Conservation (phyloP, 1,284 basidiomycete species). For the Ustanciosporium gigantosporum region DNA sequence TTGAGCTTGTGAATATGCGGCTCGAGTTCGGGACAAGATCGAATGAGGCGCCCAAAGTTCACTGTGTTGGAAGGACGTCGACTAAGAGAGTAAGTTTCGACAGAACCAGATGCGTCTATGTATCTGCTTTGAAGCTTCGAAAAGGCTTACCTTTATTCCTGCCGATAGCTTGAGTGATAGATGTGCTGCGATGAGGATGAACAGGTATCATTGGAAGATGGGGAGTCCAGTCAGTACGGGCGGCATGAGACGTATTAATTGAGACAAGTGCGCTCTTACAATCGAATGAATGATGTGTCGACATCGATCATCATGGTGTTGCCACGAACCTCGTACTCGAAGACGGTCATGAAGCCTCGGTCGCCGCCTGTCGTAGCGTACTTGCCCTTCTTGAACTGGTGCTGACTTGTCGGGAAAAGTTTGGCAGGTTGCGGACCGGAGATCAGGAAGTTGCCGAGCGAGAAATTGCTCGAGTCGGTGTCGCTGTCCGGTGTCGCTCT, state of each 20-base stretch:
- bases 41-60: constrained; percentile 30
- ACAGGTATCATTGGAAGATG: no score
- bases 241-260: no score
- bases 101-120: background rate
- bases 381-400: constrained; percentile 29
- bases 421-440: constrained; percentile 16
- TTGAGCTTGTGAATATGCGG: constrained; percentile 41
- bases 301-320: constrained; percentile 44
- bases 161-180: constrained; percentile 43
- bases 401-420: constrained; percentile 16
- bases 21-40: constrained; percentile 27
- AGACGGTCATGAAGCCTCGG: constrained; percentile 37
- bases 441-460: constrained; percentile 15
- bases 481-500: background rate
- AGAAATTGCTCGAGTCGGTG: background rate
- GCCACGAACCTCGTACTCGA: constrained; percentile 36
- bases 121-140: no score
- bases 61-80: constrained; percentile 10
- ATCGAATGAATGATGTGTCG: constrained; percentile 39
- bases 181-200: constrained; percentile 23
- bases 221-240: no score
- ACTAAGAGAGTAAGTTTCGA: background rate
- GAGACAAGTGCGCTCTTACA: constrained; percentile 11
- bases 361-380: constrained; percentile 35
- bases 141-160: constrained; percentile 39